Percentiles rank a stretch among this genome's conserved stretches.
Evolutionary conservation across 2,329 filamentous ascomycete genomes (phyloP).

Genomic region (Colletotrichum truncatum): DNA sequence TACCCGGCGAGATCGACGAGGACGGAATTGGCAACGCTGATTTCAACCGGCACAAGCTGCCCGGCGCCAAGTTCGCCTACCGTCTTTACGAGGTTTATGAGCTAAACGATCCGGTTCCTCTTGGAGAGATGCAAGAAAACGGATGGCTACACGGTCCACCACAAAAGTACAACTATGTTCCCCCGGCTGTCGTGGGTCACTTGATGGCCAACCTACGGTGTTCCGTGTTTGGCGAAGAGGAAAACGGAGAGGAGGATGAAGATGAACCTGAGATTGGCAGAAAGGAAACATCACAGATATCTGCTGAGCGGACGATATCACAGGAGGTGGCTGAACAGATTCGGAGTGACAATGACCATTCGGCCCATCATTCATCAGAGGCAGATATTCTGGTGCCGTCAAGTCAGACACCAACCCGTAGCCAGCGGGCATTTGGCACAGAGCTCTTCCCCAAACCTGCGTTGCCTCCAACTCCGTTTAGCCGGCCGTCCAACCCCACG

Average conservation of each 20-base stretch:
- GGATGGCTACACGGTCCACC: constrained; percentile 63
- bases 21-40: constrained; percentile 60
- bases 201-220: constrained; percentile 66
- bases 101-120: constrained; percentile 66
- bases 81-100: constrained; percentile 67
- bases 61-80: constrained; percentile 57
- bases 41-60: constrained; percentile 53
- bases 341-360: constrained; percentile 49
- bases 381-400: constrained; percentile 44
- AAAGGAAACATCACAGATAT: constrained; percentile 6
- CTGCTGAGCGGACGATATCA: constrained; percentile 46
- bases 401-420: constrained; percentile 32
- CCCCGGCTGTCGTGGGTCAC: constrained; percentile 65
- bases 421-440: constrained; percentile 6
- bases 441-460: constrained; percentile 24
- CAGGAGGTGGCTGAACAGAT: constrained; percentile 64
- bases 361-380: constrained; percentile 39
- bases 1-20: constrained; percentile 57
- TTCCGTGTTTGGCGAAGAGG: constrained; percentile 52
- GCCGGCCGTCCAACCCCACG: constrained; percentile 25
- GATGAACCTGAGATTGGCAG: constrained; percentile 5
- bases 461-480: constrained; percentile 24
- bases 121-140: constrained; percentile 60
- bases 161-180: constrained; percentile 62
- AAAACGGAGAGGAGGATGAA: constrained; percentile 31